phyloP scores from a whole-genome alignment of 805 yeast species.

The Sporopachydermia quercuum region DNA sequence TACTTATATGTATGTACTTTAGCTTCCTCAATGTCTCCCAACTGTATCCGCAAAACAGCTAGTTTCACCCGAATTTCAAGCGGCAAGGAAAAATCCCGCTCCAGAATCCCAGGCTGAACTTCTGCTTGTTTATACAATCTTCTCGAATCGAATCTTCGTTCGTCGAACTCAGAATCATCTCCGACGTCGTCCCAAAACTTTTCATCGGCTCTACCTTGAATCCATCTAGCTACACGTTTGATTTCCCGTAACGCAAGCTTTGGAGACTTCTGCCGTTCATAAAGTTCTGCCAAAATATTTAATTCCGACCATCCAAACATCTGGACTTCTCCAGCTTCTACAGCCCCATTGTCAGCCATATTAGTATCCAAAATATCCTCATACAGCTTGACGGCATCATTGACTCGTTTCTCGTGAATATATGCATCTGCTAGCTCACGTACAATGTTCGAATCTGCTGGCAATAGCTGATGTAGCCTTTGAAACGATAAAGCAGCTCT shows the following conservation, averaged over 20 bases:
- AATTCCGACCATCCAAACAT: conserved; percentile 79
- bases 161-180: conserved; percentile 78
- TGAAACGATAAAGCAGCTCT: conserved; percentile 66
- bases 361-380: conserved; percentile 48
- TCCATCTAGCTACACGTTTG: conserved; percentile 69
- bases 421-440: conserved; percentile 30
- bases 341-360: conserved; percentile 16
- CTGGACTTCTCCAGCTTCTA: conserved; percentile 21
- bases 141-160: conserved; percentile 36
- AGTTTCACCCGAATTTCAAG: conserved; percentile 77
- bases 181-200: conserved; percentile 47
- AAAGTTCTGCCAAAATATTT: conserved; percentile 70
- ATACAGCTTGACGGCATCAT: conserved; percentile 11
- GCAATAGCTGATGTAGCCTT: conserved; percentile 37
- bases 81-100: conserved; percentile 37
- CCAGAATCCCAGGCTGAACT: conserved; percentile 15
- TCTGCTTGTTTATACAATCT: conserved; percentile 21
- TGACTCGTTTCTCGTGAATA: conserved; percentile 10
- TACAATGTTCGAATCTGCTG: conserved; percentile 42
- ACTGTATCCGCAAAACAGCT: conserved; percentile 56
- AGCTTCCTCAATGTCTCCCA: conserved; percentile 56
- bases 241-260: conserved; percentile 47
- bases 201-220: conserved; percentile 52
- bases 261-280: conserved; percentile 54
- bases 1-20: conserved; percentile 40